phyloP scores from a whole-genome alignment of 345 rosid genomes.

The Hibiscus mutabilis region DNA sequence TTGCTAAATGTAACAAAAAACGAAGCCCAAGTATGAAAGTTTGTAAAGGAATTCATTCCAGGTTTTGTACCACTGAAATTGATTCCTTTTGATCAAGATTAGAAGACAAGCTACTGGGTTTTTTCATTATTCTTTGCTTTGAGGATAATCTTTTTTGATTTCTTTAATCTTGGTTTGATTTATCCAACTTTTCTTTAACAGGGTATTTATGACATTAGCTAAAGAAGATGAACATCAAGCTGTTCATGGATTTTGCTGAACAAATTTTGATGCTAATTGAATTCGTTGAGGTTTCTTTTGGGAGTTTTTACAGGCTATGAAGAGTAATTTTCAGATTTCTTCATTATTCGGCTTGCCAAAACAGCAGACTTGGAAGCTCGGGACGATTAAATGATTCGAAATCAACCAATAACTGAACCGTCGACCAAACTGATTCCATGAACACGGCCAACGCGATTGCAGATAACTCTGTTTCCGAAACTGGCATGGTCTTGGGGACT shows the following conservation, averaged over 20 bases:
- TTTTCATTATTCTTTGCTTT: not conserved
- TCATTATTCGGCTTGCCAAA: not conserved
- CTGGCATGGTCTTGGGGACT: too few species aligned
- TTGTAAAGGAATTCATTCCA: not conserved
- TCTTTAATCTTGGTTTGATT: too few species aligned
- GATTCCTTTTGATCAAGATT: not conserved
- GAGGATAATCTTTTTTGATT: not conserved
- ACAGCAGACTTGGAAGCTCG: not conserved
- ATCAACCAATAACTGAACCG: constrained; percentile 57
- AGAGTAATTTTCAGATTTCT: not conserved
- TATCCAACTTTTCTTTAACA: not conserved
- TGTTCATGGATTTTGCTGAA: not conserved
- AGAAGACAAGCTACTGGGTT: not conserved
- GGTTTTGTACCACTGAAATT: not conserved
- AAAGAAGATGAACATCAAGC: not conserved
- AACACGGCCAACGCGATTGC: constrained; percentile 74
- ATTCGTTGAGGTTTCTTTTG: not conserved
- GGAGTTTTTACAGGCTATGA: not conserved
- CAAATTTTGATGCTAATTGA: not conserved
- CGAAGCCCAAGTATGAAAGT: not conserved
- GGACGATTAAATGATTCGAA: too few species aligned
- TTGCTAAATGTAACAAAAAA: too few species aligned
- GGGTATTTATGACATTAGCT: not conserved
- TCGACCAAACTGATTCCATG: constrained; percentile 69
- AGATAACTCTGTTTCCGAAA: constrained; percentile 70